A percentile compares a stretch with the other conserved stretches of the same genome.
Evolutionary conservation across 2,329 filamentous ascomycete species (phyloP).

Genomic region (Didymella pomorum): DNA sequence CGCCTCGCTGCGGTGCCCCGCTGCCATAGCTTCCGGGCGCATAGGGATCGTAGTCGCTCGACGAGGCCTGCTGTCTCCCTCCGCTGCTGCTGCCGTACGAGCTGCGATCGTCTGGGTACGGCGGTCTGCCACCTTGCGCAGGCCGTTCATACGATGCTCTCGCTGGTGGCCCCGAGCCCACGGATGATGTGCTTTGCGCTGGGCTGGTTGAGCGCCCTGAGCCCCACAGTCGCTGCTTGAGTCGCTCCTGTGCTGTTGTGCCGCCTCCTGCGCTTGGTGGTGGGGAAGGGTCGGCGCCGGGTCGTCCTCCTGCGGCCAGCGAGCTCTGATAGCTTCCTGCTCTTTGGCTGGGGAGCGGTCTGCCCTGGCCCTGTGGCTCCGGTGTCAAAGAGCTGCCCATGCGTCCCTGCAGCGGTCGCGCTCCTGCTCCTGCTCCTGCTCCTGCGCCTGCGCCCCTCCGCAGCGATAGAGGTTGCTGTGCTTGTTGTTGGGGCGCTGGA

Average conservation of each 20-base stretch:
- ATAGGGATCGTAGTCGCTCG: slow-evolving; percentile 46
- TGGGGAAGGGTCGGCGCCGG: slow-evolving; percentile 45
- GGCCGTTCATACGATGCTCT: slow-evolving; percentile 42
- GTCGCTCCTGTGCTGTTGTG: slow-evolving; percentile 77
- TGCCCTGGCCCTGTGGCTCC: slow-evolving; percentile 53
- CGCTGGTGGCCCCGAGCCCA: slow-evolving; percentile 27
- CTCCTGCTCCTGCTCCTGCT: slow-evolving; percentile 49
- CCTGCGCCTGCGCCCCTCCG: slow-evolving; percentile 55
- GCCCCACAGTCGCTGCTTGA: slow-evolving; percentile 83
- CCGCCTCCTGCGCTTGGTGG: slow-evolving; percentile 53
- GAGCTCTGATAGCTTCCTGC: slow-evolving; percentile 76
- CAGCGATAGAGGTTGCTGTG: slow-evolving; percentile 54
- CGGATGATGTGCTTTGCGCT: slow-evolving; percentile 43
- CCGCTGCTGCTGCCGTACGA: slow-evolving; percentile 35
- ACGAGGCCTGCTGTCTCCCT: slow-evolving; percentile 40
- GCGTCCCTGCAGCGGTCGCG: slow-evolving; percentile 38
- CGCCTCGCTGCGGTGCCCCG: slow-evolving; percentile 36
- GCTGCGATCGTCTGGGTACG: slow-evolving; percentile 47
- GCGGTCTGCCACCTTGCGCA: slow-evolving; percentile 29
- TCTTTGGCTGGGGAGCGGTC: slow-evolving; percentile 76
- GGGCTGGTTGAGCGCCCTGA: slow-evolving; percentile 68
- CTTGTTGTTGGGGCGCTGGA: slow-evolving; percentile 48
- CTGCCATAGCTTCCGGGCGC: slow-evolving; percentile 35
- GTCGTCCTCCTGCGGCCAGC: slow-evolving; percentile 50
- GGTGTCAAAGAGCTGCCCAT: slow-evolving; percentile 45